Percentiles rank a stretch among this genome's conserved stretches.
Conservation (phyloP, 352 stramenopile species). For the Pythium myriotylum region DNA sequence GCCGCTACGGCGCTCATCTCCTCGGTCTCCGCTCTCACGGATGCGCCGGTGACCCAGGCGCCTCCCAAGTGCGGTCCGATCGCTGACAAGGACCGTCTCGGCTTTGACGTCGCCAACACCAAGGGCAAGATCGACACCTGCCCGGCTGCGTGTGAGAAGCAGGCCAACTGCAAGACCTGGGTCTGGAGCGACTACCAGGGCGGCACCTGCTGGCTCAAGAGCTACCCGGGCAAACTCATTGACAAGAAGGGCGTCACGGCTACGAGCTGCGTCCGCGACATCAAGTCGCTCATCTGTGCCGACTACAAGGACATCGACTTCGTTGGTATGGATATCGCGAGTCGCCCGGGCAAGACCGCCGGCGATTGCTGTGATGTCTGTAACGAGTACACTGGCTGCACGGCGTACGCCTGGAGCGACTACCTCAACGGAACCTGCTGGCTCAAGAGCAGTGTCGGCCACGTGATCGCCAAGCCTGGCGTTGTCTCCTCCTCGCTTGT, state of each 20-base stretch:
- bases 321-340: conserved; percentile 28
- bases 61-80: too few species aligned
- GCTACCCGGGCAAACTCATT: conserved; percentile 10
- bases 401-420: conserved; percentile 41
- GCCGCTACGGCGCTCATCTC: neutral
- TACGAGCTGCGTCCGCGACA: conserved; percentile 6
- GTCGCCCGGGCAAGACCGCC: conserved; percentile 14
- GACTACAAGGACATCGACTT: conserved; percentile 24
- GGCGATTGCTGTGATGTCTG: conserved; percentile 40
- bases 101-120: conserved; percentile 5
- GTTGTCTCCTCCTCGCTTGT: conserved; percentile 9
- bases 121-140: neutral
- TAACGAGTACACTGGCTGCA: conserved; percentile 37
- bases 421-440: conserved; percentile 57
- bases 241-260: conserved; percentile 6
- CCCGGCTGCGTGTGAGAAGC: neutral
- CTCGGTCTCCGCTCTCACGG: neutral
- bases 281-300: conserved; percentile 4
- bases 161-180: conserved; percentile 5
- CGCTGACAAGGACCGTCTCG: conserved; percentile 4
- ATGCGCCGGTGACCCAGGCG: neutral
- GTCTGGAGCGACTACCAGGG: conserved; percentile 25
- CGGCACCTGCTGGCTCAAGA: conserved; percentile 34
- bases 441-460: conserved; percentile 31
- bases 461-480: conserved; percentile 12